These are phyloP conservation scores for Coemansia sp. DNA, from an alignment of 192 early-diverging fungal species.

Conservation along the genomic window DNA sequence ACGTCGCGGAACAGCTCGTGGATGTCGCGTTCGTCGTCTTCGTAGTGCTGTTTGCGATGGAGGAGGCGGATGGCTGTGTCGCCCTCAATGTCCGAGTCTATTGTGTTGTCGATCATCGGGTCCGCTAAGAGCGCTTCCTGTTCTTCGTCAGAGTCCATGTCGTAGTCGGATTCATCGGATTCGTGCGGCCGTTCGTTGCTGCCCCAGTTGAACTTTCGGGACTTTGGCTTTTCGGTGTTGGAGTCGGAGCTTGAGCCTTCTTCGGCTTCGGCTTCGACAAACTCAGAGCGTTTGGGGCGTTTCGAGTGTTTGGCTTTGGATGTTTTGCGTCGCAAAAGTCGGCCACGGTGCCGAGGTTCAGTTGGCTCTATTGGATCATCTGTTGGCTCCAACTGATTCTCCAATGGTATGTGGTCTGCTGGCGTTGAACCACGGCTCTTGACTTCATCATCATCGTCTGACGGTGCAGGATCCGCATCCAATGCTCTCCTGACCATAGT, in stretches of 20 bases:
- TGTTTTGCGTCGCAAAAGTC: constrained; percentile 8
- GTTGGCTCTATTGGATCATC: background rate
- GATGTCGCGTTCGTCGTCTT: constrained; percentile 39
- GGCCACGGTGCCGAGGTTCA: background rate
- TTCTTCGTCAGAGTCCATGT: constrained; percentile 47
- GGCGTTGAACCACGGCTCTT: background rate
- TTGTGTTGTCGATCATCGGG: constrained; percentile 46
- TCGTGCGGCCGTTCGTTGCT: constrained; percentile 5
- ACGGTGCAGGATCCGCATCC: background rate
- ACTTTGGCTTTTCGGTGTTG: constrained; percentile 5
- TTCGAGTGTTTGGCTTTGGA: background rate
- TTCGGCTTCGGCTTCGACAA: constrained; percentile 54
- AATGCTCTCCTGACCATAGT: background rate
- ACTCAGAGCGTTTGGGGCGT: constrained; percentile 33
- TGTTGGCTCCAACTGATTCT: too few relatives aligned
- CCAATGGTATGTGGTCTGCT: too few relatives aligned
- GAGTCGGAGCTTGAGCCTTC: constrained; percentile 46
- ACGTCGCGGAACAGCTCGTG: constrained; percentile 44
- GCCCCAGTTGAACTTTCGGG: constrained; percentile 47
- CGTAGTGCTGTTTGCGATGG: constrained; percentile 37
- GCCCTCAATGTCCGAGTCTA: constrained; percentile 14
- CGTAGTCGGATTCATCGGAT: constrained; percentile 24
- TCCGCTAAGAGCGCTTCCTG: constrained; percentile 34
- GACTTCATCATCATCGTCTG: background rate
- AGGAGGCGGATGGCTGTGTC: constrained; percentile 40